Conservation (phyloP, 768 basidiomycete genomes). For the Tricholomella constricta region DNA sequence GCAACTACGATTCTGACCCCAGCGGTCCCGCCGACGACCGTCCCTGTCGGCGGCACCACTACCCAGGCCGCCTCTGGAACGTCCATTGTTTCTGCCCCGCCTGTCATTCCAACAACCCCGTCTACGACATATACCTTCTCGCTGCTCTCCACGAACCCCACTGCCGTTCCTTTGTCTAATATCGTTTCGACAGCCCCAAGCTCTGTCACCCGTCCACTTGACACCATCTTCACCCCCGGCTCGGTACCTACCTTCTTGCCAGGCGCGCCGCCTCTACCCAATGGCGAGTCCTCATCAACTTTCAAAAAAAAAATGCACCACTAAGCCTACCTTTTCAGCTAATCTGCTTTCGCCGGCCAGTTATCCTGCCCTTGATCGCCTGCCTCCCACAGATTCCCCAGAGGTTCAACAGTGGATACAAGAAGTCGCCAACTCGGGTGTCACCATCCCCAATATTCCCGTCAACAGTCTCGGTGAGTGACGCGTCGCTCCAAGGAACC, state of each 20-base stretch:
- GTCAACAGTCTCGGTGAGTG: slow-evolving; percentile 42
- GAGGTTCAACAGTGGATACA: slow-evolving; percentile 73
- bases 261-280: slow-evolving; percentile 61
- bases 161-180: slow-evolving; percentile 55
- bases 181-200: slow-evolving; percentile 48
- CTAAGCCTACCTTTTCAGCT: slow-evolving; percentile 30
- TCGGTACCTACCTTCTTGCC: slow-evolving; percentile 50
- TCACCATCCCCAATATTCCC: slow-evolving; percentile 57
- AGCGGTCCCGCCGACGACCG: too few species aligned
- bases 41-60: background rate
- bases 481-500: background rate
- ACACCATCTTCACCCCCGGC: slow-evolving; percentile 51
- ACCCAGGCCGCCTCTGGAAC: slow-evolving; percentile 7
- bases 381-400: slow-evolving; percentile 60
- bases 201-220: slow-evolving; percentile 46
- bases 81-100: slow-evolving; percentile 6
- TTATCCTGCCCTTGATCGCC: slow-evolving; percentile 68
- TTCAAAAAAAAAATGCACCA: background rate
- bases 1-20: too few species aligned
- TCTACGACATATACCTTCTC: slow-evolving; percentile 44
- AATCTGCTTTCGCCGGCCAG: slow-evolving; percentile 47
- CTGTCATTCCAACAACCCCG: slow-evolving; percentile 20
- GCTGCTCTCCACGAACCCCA: slow-evolving; percentile 55
- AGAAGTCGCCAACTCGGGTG: slow-evolving; percentile 56
- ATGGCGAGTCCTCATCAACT: slow-evolving; percentile 37